Evolutionary conservation across 768 basidiomycete genomes (phyloP).

Genomic region (Lactarius hatsudake): DNA sequence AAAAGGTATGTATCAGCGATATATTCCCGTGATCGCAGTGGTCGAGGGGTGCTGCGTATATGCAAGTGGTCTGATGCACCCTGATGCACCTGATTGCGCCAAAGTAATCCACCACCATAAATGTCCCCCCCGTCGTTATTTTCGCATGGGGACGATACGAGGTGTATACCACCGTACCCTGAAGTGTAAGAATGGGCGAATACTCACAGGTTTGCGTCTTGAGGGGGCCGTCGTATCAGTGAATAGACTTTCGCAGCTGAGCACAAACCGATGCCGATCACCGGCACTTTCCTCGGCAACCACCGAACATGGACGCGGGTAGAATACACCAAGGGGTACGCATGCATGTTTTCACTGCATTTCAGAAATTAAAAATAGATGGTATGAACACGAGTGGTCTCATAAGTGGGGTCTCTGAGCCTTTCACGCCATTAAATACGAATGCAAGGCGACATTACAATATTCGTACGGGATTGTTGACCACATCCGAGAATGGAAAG

Average conservation of each 20-base stretch:
- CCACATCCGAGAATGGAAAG: slow-evolving; percentile 11
- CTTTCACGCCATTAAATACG: neutral
- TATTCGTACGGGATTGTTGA: slow-evolving; percentile 8
- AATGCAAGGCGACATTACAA: neutral
- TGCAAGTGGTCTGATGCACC: neutral
- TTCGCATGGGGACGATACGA: slow-evolving; percentile 20
- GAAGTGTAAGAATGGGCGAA: slow-evolving; percentile 22
- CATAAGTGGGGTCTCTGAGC: neutral
- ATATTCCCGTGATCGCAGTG: neutral
- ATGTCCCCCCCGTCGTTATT: neutral
- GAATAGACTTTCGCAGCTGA: neutral
- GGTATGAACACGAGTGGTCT: neutral
- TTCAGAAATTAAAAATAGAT: neutral
- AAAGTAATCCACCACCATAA: slow-evolving; percentile 22
- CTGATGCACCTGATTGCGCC: slow-evolving; percentile 6
- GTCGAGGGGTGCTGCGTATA: neutral
- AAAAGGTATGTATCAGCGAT: slow-evolving; percentile 15
- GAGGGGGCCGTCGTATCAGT: slow-evolving; percentile 2
- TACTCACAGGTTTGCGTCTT: slow-evolving; percentile 36
- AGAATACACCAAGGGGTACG: neutral
- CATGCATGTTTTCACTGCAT: neutral
- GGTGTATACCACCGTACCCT: neutral
- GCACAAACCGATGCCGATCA: slow-evolving; percentile 14
- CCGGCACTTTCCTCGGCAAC: slow-evolving; percentile 26
- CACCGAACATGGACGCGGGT: slow-evolving; percentile 14